Conservation (phyloP, 2,329 filamentous ascomycete species). For the Colletotrichum acutatum region DNA sequence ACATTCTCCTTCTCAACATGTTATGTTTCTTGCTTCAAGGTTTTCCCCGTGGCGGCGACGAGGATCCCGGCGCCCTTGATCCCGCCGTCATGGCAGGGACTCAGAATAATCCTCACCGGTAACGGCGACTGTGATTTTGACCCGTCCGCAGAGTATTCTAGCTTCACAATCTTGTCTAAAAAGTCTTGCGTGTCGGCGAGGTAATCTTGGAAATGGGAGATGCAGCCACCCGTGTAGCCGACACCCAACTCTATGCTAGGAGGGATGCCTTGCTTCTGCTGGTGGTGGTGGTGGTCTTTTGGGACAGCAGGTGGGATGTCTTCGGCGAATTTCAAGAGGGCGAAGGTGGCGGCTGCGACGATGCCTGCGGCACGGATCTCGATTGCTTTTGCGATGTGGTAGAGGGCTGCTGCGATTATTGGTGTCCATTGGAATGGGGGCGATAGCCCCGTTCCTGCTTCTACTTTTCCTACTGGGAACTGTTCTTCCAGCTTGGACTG, state of each 20-base stretch:
- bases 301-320: conserved; percentile 62
- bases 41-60: conserved; percentile 57
- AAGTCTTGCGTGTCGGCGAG: conserved; percentile 75
- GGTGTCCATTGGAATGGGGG: conserved; percentile 71
- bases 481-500: conserved; percentile 60
- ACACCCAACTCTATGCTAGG: conserved; percentile 70
- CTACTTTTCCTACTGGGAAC: conserved; percentile 56
- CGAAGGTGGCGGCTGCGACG: conserved; percentile 78
- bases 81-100: conserved; percentile 70
- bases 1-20: neutral
- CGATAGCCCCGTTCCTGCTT: neutral
- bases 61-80: conserved; percentile 71
- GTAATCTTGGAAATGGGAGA: conserved; percentile 82
- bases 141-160: conserved; percentile 47
- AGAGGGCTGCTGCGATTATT: conserved; percentile 68
- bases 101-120: conserved; percentile 58
- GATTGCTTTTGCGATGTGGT: conserved; percentile 75
- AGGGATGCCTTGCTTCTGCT: conserved; percentile 36
- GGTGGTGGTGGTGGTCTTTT: conserved; percentile 36
- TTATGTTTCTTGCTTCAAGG: conserved; percentile 35
- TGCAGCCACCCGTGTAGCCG: conserved; percentile 84
- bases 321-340: conserved; percentile 74
- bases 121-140: conserved; percentile 32
- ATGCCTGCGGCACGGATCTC: conserved; percentile 79
- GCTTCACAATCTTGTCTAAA: conserved; percentile 64